These are phyloP conservation scores for Scleroderma bovista DNA, from an alignment of 768 basidiomycete species.

Conservation along the genomic window DNA sequence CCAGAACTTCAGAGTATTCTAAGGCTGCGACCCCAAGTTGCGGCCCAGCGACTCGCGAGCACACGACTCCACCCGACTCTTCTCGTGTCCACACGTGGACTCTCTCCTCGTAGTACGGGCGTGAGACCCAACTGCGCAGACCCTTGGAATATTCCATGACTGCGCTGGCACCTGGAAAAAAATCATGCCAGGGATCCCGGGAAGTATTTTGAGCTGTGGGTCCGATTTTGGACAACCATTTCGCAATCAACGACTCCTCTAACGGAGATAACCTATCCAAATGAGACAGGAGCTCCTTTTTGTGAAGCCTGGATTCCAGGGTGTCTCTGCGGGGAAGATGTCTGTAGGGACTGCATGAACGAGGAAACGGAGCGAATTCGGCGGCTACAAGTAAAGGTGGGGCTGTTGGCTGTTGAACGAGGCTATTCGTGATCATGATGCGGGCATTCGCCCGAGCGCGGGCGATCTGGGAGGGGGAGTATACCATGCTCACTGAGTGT, in stretches of 20 bases:
- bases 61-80: conserved; percentile 31
- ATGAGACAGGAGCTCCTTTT: conserved; percentile 43
- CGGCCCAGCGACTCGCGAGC: conserved; percentile 40
- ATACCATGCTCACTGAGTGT: conserved; percentile 12
- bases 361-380: conserved; percentile 41
- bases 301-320: conserved; percentile 44
- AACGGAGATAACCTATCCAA: conserved; percentile 36
- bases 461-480: conserved; percentile 23
- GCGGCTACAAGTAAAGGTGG: conserved; percentile 45
- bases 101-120: conserved; percentile 75
- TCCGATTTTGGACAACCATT: conserved; percentile 34
- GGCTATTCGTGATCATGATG: conserved; percentile 42
- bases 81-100: conserved; percentile 47
- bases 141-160: conserved; percentile 40
- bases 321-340: conserved; percentile 34
- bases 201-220: conserved; percentile 24
- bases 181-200: conserved; percentile 30
- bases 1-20: conserved; percentile 65
- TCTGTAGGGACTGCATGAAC: conserved; percentile 44
- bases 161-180: conserved; percentile 14
- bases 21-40: conserved; percentile 61
- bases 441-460: conserved; percentile 36
- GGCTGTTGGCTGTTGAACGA: conserved; percentile 33
- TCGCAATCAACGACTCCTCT: conserved; percentile 40
- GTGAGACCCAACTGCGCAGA: conserved; percentile 62